A percentile compares a stretch with the other conserved stretches of the same genome.
Conservation (phyloP, 1,284 basidiomycete genomes). For the Cryptococcus neoformans region DNA sequence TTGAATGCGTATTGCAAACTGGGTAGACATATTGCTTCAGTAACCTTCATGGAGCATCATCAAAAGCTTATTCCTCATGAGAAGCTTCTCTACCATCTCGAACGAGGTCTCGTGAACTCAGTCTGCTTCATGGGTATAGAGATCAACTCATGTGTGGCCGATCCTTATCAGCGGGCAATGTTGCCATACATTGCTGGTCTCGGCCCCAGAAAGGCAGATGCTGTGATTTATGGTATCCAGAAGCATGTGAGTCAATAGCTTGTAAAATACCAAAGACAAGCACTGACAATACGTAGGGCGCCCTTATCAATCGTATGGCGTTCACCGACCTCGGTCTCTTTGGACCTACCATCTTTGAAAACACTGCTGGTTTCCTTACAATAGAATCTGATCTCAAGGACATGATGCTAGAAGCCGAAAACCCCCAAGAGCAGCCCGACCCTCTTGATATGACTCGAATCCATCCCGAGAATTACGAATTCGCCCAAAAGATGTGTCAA, state of each 20-base stretch:
- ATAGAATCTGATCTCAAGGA: constrained; percentile 70
- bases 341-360: constrained; percentile 83
- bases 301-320: constrained; percentile 79
- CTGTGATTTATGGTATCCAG: constrained; percentile 76
- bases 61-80: constrained; percentile 73
- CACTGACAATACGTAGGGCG: constrained; percentile 56
- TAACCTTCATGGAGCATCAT: constrained; percentile 76
- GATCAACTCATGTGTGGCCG: constrained; percentile 85
- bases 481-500: constrained; percentile 97
- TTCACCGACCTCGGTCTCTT: constrained; percentile 68
- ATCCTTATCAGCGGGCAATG: constrained; percentile 81
- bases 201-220: constrained; percentile 90
- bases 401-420: constrained; percentile 52
- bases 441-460: constrained; percentile 94
- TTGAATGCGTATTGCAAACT: constrained; percentile 90
- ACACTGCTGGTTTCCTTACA: constrained; percentile 84
- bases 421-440: constrained; percentile 66
- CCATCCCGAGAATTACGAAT: constrained; percentile 96
- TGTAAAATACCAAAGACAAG: neutral
- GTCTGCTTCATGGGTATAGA: constrained; percentile 93
- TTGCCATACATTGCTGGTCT: constrained; percentile 90
- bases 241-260: constrained; percentile 57
- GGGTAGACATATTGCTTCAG: constrained; percentile 72
- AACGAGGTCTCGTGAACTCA: constrained; percentile 83
- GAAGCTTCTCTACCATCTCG: constrained; percentile 75